Evolutionary conservation across 352 stramenopile genomes (phyloP), one percentile per base, ranked within the genome.

Genomic region (Globisporangium nagaii): DNA sequence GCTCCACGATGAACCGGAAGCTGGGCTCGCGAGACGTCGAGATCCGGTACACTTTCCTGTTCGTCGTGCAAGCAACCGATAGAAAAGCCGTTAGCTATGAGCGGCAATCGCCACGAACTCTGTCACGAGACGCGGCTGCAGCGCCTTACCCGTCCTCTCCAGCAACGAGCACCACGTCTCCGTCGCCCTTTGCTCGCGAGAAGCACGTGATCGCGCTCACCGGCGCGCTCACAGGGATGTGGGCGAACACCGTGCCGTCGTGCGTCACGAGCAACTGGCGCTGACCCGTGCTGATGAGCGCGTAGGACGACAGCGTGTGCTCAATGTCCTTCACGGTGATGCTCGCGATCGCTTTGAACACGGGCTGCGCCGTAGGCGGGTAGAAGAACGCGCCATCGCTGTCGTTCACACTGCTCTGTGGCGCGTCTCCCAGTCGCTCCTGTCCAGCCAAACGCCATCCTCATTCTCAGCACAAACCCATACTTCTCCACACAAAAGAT

Each of bases 181-280:
- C 68, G 2, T 64, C 46, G 47, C 12, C 20, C 43, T 15, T 12
- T 19, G 19, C 17, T 6, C n/a, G 6, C 1, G 19, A 13, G 31
- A 68, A 67, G 25, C 64, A 67, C 36, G 57, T 56, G 24, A 84
- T 49, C 30, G 75, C 55, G 13, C 28, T 56, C 31, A 83, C 65
- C 0, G 73, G 63, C 3, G 70, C 65, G 4, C 45, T 41, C 2
- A 64, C 70, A 0, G 60, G 56, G 22, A 86, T 63, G 4, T 32
- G 25, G 3, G 59, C 58, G 53, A 72, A 73, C 1, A 63, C 53
- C 17, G 68, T 54, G 19, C 73, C 73, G 6, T 58, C 44, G 59
- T 82, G 68, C 13, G 69, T 76, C 42, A 84, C 50, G 13, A 80
- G 40, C 54, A 86, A 59, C 35, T 79, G 60, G n/a, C 75, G 68